These are phyloP conservation scores for Rosa persica DNA, from an alignment of 306 rosid species.

Conservation along the genomic window DNA sequence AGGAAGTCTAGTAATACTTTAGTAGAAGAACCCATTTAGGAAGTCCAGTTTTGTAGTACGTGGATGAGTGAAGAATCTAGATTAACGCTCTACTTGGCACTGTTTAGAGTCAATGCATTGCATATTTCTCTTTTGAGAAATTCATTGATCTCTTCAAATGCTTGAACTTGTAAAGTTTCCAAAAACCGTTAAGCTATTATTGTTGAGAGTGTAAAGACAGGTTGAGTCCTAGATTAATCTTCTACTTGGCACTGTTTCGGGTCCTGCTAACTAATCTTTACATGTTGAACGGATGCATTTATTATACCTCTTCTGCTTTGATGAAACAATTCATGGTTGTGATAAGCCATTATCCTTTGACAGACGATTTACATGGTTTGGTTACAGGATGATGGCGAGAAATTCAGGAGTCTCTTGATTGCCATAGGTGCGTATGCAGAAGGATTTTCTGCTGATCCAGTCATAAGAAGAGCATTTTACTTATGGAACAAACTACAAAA, in stretches of 20 bases:
- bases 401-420: conserved; percentile 34
- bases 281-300: background rate
- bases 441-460: conserved; percentile 82
- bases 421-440: conserved; percentile 94
- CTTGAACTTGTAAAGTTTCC: background rate
- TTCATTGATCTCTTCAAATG: background rate
- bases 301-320: background rate
- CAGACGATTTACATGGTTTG: conserved; percentile 11
- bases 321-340: background rate
- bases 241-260: background rate
- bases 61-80: background rate
- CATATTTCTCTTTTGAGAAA: background rate
- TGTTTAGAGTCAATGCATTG: background rate
- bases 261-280: background rate
- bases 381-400: conserved; percentile 71
- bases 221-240: background rate
- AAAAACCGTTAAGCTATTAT: background rate
- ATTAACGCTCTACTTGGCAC: background rate
- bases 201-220: background rate
- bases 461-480: conserved; percentile 60
- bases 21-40: too few relatives aligned
- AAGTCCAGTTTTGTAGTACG: background rate
- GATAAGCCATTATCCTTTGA: background rate
- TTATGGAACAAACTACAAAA: conserved; percentile 46
- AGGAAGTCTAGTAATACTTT: too few relatives aligned